Conservation (phyloP, 2,329 filamentous ascomycete genomes). For the Aspergillus aculeatus region DNA sequence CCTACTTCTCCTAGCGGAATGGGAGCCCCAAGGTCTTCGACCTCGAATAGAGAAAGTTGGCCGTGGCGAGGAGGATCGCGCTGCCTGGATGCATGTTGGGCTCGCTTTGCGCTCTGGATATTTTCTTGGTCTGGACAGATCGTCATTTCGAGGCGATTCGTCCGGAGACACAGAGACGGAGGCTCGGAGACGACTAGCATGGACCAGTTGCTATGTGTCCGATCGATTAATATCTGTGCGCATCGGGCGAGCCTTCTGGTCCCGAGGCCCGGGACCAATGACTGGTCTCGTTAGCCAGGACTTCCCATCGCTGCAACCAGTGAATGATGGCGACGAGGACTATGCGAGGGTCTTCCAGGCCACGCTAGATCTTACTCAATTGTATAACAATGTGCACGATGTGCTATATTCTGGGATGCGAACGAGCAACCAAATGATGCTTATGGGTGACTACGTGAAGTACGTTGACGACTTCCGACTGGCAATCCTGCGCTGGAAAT, state of each 20-base stretch:
- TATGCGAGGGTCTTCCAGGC: conserved; percentile 69
- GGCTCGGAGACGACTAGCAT: conserved; percentile 64
- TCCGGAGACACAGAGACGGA: conserved; percentile 60
- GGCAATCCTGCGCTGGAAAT: conserved; percentile 69
- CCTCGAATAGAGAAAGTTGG: conserved; percentile 63
- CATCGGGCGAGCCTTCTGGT: conserved; percentile 72
- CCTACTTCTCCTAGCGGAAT: conserved; percentile 68
- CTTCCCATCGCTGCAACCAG: conserved; percentile 64
- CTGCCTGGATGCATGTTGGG: conserved; percentile 75
- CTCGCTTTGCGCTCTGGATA: conserved; percentile 68
- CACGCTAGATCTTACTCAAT: conserved; percentile 67
- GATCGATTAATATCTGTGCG: conserved; percentile 69
- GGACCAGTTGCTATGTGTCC: conserved; percentile 67
- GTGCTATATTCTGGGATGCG: conserved; percentile 70
- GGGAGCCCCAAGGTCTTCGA: conserved; percentile 66
- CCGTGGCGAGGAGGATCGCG: conserved; percentile 70
- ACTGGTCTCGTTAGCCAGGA: conserved; percentile 64
- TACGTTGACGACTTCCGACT: conserved; percentile 72
- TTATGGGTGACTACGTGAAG: conserved; percentile 70
- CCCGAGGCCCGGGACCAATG: conserved; percentile 66
- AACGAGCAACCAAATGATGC: conserved; percentile 67
- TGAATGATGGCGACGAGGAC: conserved; percentile 61
- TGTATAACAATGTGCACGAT: conserved; percentile 73
- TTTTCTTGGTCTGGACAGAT: conserved; percentile 67
- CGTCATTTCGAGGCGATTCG: conserved; percentile 62